A percentile compares a stretch with the other conserved stretches of the same genome.
Evolutionary conservation across 1,284 basidiomycete genomes (phyloP).

Genomic region (Peniophora sp.): DNA sequence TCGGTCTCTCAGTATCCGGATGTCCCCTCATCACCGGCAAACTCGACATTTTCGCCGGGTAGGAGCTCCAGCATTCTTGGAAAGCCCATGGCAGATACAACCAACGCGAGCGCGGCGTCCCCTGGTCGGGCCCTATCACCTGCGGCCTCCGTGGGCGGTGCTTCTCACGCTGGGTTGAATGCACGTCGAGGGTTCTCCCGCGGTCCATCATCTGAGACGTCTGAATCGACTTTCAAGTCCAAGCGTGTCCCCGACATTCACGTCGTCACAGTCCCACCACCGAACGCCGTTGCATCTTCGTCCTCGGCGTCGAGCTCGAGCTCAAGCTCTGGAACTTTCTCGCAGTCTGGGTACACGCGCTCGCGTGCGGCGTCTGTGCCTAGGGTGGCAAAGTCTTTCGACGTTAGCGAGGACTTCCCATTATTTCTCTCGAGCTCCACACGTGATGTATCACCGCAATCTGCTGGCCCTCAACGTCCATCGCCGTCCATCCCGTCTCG

Average conservation of each 20-base stretch:
- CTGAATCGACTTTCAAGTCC: constrained; percentile 28
- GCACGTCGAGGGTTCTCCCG: constrained; percentile 2
- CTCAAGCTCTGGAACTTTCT: no score
- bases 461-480: neutral
- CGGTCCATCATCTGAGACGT: constrained; percentile 1
- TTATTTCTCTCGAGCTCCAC: constrained; percentile 51
- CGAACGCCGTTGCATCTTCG: constrained; percentile 20
- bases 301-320: constrained; percentile 9
- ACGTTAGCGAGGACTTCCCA: constrained; percentile 19
- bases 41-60: constrained; percentile 6
- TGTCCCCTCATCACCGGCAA: constrained; percentile 14
- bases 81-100: neutral
- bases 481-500: constrained; percentile 8
- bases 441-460: constrained; percentile 25
- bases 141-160: no score
- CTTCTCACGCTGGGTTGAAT: neutral
- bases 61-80: constrained; percentile 25
- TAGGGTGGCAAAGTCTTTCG: constrained; percentile 2
- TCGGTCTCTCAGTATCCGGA: constrained; percentile 30
- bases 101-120: no score
- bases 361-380: constrained; percentile 8
- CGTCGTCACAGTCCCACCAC: neutral
- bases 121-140: no score
- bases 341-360: neutral
- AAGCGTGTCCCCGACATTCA: constrained; percentile 12